These are phyloP conservation scores for Escovopsis sp. DNA, from an alignment of 2,329 filamentous ascomycete species.

Conservation along the genomic window DNA sequence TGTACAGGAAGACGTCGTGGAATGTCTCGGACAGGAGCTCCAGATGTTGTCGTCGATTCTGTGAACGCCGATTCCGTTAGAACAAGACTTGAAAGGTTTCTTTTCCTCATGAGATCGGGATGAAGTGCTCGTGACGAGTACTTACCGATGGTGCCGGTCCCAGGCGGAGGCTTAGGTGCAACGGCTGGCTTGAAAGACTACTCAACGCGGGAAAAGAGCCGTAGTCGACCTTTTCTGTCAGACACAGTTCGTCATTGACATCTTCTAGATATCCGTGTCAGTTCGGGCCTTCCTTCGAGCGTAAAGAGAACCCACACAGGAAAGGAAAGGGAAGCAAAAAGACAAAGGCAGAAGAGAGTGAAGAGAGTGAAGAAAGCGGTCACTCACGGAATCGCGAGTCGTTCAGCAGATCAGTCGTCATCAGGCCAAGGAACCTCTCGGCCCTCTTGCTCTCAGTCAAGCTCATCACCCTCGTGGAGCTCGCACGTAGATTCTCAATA, in stretches of 20 bases:
- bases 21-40: conserved; percentile 34
- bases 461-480: conserved; percentile 37
- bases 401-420: conserved; percentile 25
- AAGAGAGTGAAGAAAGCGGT: no score
- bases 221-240: conserved; percentile 34
- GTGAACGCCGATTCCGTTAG: neutral
- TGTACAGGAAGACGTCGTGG: conserved; percentile 32
- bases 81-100: no score
- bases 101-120: no score
- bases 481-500: conserved; percentile 27
- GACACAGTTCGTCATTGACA: conserved; percentile 21
- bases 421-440: conserved; percentile 25
- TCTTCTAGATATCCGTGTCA: conserved; percentile 19
- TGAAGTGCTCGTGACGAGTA: neutral
- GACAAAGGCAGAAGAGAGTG: accelerated
- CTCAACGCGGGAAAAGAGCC: conserved; percentile 35
- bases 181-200: conserved; percentile 19
- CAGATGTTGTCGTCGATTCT: conserved; percentile 36
- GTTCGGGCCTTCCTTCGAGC: no score
- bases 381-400: conserved; percentile 32
- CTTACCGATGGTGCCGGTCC: conserved; percentile 37
- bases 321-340: no score
- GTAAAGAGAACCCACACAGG: no score
- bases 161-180: conserved; percentile 30
- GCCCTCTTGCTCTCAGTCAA: conserved; percentile 35